phyloP scores from a whole-genome alignment of 2,329 filamentous ascomycete species.

The Diaporthe aspalathi region DNA sequence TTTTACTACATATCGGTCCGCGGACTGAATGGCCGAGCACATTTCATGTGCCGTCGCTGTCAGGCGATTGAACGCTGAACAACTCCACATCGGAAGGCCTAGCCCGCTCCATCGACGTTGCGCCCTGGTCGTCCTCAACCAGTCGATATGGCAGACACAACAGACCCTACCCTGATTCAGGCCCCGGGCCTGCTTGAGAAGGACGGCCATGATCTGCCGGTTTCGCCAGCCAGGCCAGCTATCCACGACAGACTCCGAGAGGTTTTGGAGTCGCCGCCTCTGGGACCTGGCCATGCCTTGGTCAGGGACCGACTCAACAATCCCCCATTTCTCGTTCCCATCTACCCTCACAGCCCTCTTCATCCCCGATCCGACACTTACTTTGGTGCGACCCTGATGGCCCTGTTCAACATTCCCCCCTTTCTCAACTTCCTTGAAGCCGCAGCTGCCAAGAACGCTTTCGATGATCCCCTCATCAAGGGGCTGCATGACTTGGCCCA shows the following conservation, averaged over 20 bases:
- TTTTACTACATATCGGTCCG: background rate
- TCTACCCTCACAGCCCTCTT: background rate
- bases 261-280: background rate
- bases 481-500: background rate
- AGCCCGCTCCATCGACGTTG: background rate
- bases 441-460: background rate
- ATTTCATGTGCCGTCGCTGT: background rate
- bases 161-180: background rate
- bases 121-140: background rate
- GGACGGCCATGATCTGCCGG: background rate
- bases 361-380: background rate
- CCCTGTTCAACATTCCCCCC: slow-evolving; percentile 5
- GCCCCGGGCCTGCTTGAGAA: background rate
- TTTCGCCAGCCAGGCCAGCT: background rate
- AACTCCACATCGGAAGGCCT: background rate
- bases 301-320: background rate
- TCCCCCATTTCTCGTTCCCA: background rate
- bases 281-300: background rate
- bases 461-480: background rate
- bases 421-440: slow-evolving; percentile 12
- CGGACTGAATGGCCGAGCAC: background rate
- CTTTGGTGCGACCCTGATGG: background rate
- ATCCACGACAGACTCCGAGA: background rate
- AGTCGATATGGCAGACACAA: background rate
- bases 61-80: background rate